Evolutionary conservation across 1,139 yeast genomes (phyloP).

Genomic region (Blastobotrys buckinghamii): DNA sequence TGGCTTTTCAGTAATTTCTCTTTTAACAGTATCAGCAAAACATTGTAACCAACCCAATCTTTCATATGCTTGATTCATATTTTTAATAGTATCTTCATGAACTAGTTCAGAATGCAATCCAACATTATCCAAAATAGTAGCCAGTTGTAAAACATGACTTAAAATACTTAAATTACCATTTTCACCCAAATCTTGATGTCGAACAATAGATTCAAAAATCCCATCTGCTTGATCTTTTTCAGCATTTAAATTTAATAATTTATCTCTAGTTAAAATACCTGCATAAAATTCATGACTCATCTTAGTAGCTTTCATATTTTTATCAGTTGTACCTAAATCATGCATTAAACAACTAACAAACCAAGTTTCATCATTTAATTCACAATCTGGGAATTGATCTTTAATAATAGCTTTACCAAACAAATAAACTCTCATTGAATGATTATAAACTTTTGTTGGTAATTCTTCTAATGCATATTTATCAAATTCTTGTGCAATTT

Average conservation of each 20-base stretch:
- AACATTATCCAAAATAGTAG: constrained; percentile 22
- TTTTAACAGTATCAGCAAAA: constrained; percentile 19
- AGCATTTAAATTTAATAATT: constrained; percentile 11
- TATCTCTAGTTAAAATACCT: constrained; percentile 19
- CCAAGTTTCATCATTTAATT: constrained; percentile 16
- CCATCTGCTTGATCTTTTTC: constrained; percentile 21
- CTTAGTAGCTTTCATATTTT: constrained; percentile 19
- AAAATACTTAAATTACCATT: constrained; percentile 18
- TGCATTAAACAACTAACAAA: constrained; percentile 17
- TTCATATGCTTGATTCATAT: constrained; percentile 16
- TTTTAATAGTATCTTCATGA: constrained; percentile 16
- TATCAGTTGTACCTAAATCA: constrained; percentile 21
- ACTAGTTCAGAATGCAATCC: constrained; percentile 17
- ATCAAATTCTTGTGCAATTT: background rate
- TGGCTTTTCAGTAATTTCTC: constrained; percentile 19
- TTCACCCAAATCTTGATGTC: constrained; percentile 21
- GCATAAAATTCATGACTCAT: constrained; percentile 23
- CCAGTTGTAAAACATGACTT: constrained; percentile 20
- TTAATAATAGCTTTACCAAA: constrained; percentile 19
- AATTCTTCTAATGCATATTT: constrained; percentile 16
- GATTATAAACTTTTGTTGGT: constrained; percentile 18
- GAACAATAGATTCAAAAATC: constrained; percentile 21
- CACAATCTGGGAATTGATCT: constrained; percentile 22
- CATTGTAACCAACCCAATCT: constrained; percentile 20
- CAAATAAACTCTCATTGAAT: constrained; percentile 18